Evolutionary conservation across 2,329 filamentous ascomycete genomes (phyloP), one percentile per base, ranked within the genome.

Genomic region (Chaetomium sp.): DNA sequence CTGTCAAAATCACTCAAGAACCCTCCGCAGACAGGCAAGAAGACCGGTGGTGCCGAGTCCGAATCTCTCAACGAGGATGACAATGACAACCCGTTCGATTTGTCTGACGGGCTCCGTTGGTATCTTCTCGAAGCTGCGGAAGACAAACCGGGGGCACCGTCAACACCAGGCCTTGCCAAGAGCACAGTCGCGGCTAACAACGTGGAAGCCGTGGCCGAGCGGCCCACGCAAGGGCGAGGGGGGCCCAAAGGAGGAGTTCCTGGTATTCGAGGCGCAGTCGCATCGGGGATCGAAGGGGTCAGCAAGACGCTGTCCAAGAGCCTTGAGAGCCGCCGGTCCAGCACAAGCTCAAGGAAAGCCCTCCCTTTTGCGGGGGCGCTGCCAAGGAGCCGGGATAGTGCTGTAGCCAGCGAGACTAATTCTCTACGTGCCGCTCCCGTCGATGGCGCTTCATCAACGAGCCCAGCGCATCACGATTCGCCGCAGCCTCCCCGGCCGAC

Each of bases 11-110:
- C 86, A 32, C 75, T 94, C 59, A 70, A 80, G 59, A 62, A 63
- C 38, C 69, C 85, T n/a, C 41, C 56, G 5, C 38, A 48, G 7
- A 32, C 40, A n/a, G 47, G 50, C 5, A 55, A 49, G 14, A 56
- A 52, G 32, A 69, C 72, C 56, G 55, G 70, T 54, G 56, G 67
- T 63, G 61, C 74, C 14, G 79, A 80, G 58, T 75, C 74, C 1
- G 78, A 79, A 56, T 79, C 78, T 1, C 65, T 76, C 37, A 77
- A 76, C 49, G 79, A 81, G 10, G 84, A 86, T 42, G 90, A 95
- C 61, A 91, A 96, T 60, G 94, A 97, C 62, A 99, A 99, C 66
- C 94, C 94, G 0, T 99, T 99, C 70, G 91, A 96, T 65, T 79
- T 99, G 10, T 96, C 91, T 0, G 94, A 99, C 65, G 94, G 94